Conservation (phyloP, 1,139 yeast genomes). For the Dujonia santamariae region DNA sequence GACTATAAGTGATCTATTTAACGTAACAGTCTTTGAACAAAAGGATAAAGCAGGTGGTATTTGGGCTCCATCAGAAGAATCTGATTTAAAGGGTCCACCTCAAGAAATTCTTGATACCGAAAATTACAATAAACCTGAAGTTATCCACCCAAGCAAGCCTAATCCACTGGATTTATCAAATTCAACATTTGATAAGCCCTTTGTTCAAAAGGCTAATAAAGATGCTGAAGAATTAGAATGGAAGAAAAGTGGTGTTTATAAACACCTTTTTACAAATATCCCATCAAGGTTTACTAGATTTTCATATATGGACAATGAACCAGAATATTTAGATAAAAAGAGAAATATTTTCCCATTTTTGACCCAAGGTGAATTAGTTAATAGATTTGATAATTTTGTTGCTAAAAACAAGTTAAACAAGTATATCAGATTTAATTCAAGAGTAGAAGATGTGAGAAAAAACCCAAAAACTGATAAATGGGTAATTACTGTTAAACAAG, state of each 20-base stretch:
- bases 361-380: constrained; percentile 35
- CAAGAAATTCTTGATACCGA: constrained; percentile 26
- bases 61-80: constrained; percentile 25
- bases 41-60: constrained; percentile 32
- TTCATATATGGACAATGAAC: constrained; percentile 33
- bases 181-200: constrained; percentile 17
- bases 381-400: constrained; percentile 27
- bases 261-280: constrained; percentile 44
- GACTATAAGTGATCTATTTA: constrained; percentile 19
- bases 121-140: constrained; percentile 23
- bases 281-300: constrained; percentile 43
- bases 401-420: constrained; percentile 25
- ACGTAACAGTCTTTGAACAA: constrained; percentile 33
- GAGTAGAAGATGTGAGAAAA: constrained; percentile 37
- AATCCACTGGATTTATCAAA: constrained; percentile 16
- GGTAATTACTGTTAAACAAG: constrained; percentile 35
- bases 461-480: constrained; percentile 32
- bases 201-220: constrained; percentile 10
- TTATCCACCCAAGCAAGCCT: constrained; percentile 19
- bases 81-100: constrained; percentile 30
- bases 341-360: constrained; percentile 38
- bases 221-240: constrained; percentile 27
- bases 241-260: constrained; percentile 41
- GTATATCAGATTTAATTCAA: constrained; percentile 34
- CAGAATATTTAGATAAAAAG: constrained; percentile 21